These are phyloP conservation scores for Nicotiana sylvestris DNA, from an alignment of 257 asterid genomes.

Conservation along the genomic window DNA sequence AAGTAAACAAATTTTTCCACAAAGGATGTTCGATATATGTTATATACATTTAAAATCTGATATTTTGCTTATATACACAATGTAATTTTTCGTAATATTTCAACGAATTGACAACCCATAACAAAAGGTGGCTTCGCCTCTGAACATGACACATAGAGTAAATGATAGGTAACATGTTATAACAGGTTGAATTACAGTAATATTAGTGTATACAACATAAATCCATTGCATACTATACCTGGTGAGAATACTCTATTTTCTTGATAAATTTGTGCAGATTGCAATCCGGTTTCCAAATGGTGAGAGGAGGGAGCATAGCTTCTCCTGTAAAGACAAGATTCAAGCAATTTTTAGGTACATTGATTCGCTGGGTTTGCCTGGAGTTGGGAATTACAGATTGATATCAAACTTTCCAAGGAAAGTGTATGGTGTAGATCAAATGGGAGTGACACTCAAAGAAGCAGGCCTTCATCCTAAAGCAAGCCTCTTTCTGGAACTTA, in stretches of 20 bases:
- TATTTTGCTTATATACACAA: too few species aligned
- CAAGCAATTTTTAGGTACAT: conserved; percentile 47
- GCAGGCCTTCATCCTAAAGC: conserved; percentile 82
- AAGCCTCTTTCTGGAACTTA: conserved; percentile 72
- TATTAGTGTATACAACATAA: background rate
- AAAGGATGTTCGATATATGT: too few species aligned
- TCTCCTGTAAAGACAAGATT: conserved; percentile 57
- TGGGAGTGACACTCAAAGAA: conserved; percentile 51
- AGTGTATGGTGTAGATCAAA: conserved; percentile 64
- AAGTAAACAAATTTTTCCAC: too few species aligned
- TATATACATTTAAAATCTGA: too few species aligned
- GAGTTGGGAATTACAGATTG: conserved; percentile 55
- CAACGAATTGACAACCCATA: too few species aligned
- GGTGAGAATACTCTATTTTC: background rate
- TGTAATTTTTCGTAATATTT: too few species aligned
- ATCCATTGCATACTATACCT: background rate
- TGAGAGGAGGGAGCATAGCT: conserved; percentile 72
- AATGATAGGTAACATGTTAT: background rate
- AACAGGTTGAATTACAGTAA: background rate
- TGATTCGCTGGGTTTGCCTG: conserved; percentile 49
- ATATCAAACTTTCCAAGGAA: conserved; percentile 74
- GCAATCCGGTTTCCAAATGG: conserved; percentile 83
- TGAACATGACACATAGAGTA: background rate
- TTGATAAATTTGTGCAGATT: conserved; percentile 32
- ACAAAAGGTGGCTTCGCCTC: too few species aligned